These are phyloP conservation scores for Pseudopyrenochaeta lycopersici DNA, from an alignment of 2,329 filamentous ascomycete species.

Conservation along the genomic window DNA sequence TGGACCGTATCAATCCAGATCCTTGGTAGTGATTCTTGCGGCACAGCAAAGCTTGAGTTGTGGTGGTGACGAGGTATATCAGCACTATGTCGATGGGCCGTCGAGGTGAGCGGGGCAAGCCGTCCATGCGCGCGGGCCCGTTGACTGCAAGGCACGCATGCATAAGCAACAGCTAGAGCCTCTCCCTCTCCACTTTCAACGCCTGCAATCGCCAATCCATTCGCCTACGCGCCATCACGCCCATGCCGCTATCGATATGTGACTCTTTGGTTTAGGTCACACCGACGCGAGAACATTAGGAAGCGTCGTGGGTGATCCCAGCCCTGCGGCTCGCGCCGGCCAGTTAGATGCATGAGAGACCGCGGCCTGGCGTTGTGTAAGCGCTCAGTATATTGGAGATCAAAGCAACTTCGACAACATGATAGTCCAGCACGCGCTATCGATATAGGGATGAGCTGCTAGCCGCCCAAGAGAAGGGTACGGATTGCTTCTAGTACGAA, in stretches of 20 bases:
- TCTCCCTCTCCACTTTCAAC: background rate
- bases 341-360: slow-evolving; percentile 25
- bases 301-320: slow-evolving; percentile 35
- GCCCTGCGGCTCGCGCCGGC: slow-evolving; percentile 29
- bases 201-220: slow-evolving; percentile 14
- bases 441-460: slow-evolving; percentile 2
- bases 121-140: background rate
- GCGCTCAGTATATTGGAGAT: slow-evolving; percentile 31
- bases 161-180: slow-evolving; percentile 20
- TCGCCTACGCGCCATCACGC: slow-evolving; percentile 17
- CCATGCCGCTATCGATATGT: slow-evolving; percentile 21
- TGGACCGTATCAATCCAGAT: slow-evolving; percentile 1
- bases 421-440: slow-evolving; percentile 1
- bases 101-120: background rate
- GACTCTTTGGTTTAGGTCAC: slow-evolving; percentile 24
- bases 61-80: slow-evolving; percentile 1
- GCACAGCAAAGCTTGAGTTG: slow-evolving; percentile 9
- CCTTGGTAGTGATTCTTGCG: slow-evolving; percentile 1
- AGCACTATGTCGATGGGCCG: background rate
- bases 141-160: slow-evolving; percentile 23
- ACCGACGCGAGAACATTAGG: slow-evolving; percentile 27
- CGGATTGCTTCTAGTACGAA: too few relatives aligned
- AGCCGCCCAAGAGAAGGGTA: background rate
- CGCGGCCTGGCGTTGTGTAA: slow-evolving; percentile 32
- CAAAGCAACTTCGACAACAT: background rate